phyloP scores from a whole-genome alignment of 768 basidiomycete species.

The Tremella fuciformis region DNA sequence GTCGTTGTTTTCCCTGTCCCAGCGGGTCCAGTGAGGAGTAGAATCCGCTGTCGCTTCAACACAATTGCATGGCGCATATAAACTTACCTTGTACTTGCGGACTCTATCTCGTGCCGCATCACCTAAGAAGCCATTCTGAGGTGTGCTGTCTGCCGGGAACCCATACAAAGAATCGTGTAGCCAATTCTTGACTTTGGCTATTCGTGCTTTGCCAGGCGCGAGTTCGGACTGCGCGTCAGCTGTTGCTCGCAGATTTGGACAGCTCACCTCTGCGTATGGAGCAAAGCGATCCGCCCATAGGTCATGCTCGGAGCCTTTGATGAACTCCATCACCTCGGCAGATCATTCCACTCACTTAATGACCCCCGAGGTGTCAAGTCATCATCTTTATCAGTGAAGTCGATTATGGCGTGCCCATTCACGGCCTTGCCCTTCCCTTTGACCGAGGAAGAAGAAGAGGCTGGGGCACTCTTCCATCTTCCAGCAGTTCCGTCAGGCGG shows the following conservation, averaged over 20 bases:
- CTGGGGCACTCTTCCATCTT: not conserved
- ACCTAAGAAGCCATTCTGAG: slow-evolving; percentile 8
- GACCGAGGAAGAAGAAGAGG: not conserved
- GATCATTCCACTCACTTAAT: too few species aligned
- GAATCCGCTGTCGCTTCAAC: slow-evolving; percentile 62
- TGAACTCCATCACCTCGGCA: too few species aligned
- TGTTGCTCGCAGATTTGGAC: not conserved
- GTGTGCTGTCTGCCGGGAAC: slow-evolving; percentile 14
- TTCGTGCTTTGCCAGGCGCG: slow-evolving; percentile 46
- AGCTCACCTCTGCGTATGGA: slow-evolving; percentile 32
- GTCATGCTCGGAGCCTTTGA: slow-evolving; percentile 5
- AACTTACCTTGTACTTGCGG: slow-evolving; percentile 47
- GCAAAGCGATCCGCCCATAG: slow-evolving; percentile 47
- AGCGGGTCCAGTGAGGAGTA: slow-evolving; percentile 81
- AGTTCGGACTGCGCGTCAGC: slow-evolving; percentile 34
- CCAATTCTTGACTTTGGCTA: slow-evolving; percentile 45
- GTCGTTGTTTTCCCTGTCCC: slow-evolving; percentile 90
- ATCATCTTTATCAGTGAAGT: not conserved
- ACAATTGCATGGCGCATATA: not conserved
- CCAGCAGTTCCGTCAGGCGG: slow-evolving; percentile 9
- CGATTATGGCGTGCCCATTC: not conserved
- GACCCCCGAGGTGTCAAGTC: not conserved
- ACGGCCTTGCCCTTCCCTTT: slow-evolving; percentile 8
- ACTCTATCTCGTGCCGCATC: slow-evolving; percentile 32
- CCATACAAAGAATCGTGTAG: slow-evolving; percentile 46